Evolutionary conservation across 257 asterid genomes (phyloP).

Genomic region (Fraxinus americana): DNA sequence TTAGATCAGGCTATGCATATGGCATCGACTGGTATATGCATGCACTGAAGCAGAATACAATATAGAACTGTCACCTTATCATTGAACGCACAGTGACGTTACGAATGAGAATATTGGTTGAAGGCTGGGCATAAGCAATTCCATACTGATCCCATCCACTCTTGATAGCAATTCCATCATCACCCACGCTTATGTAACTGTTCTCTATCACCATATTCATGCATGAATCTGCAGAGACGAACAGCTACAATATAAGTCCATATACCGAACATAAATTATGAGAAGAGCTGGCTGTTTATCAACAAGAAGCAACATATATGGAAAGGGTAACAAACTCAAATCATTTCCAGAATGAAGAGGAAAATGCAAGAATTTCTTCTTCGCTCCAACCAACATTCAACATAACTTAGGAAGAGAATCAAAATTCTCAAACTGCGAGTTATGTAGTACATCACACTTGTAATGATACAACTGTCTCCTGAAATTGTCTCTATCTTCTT

Average conservation of each 20-base stretch:
- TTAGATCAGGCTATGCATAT: neutral
- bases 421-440: too few relatives aligned
- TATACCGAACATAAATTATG: neutral
- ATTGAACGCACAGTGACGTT: constrained; percentile 74
- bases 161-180: constrained; percentile 89
- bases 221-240: constrained; percentile 75
- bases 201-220: constrained; percentile 75
- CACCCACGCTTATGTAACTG: constrained; percentile 87
- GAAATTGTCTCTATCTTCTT: too few relatives aligned
- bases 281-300: neutral
- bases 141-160: constrained; percentile 99
- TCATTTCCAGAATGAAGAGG: neutral
- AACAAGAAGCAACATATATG: neutral
- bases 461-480: too few relatives aligned
- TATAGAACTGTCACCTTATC: constrained; percentile 60
- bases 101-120: constrained; percentile 77
- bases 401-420: too few relatives aligned
- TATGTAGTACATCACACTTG: too few relatives aligned
- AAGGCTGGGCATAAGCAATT: constrained; percentile 84
- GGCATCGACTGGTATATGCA: constrained; percentile 14
- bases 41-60: constrained; percentile 12
- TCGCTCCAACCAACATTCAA: too few relatives aligned
- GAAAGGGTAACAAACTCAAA: neutral
- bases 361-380: neutral
- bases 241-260: constrained; percentile 22